These are phyloP conservation scores for Dipteronia sinensis DNA, from an alignment of 345 rosid genomes.

Conservation along the genomic window DNA sequence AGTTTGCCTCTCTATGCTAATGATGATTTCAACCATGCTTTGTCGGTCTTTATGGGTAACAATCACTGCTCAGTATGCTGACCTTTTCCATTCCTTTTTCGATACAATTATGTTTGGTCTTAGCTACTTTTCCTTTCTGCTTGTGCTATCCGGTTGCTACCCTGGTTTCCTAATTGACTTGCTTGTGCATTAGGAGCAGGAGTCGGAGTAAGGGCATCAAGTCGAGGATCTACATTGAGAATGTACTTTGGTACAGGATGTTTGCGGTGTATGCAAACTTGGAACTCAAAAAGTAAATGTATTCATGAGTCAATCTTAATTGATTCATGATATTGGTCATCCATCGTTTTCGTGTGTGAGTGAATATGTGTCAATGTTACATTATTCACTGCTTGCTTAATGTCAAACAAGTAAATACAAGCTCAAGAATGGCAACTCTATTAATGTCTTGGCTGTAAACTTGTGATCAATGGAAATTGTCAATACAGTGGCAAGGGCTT, in stretches of 20 bases:
- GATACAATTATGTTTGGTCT: too few relatives aligned
- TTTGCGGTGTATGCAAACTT: background rate
- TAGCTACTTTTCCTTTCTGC: background rate
- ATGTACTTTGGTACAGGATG: background rate
- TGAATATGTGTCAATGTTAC: background rate
- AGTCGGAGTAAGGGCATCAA: too few relatives aligned
- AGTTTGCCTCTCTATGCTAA: background rate
- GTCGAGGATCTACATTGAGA: background rate
- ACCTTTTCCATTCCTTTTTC: background rate
- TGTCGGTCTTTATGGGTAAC: background rate
- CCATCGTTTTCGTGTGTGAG: background rate
- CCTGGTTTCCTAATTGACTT: background rate
- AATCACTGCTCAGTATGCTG: background rate
- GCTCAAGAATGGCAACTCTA: background rate
- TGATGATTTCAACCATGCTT: slow-evolving; percentile 18
- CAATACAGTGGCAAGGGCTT: too few relatives aligned
- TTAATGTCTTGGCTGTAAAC: background rate
- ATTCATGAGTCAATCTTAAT: background rate
- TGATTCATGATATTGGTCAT: background rate
- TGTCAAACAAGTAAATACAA: background rate
- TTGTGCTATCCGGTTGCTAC: background rate
- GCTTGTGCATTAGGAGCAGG: background rate
- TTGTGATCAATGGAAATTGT: too few relatives aligned
- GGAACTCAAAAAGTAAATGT: background rate
- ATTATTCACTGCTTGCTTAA: background rate